phyloP scores from a whole-genome alignment of 345 rosid species.

The Brassica juncea region DNA sequence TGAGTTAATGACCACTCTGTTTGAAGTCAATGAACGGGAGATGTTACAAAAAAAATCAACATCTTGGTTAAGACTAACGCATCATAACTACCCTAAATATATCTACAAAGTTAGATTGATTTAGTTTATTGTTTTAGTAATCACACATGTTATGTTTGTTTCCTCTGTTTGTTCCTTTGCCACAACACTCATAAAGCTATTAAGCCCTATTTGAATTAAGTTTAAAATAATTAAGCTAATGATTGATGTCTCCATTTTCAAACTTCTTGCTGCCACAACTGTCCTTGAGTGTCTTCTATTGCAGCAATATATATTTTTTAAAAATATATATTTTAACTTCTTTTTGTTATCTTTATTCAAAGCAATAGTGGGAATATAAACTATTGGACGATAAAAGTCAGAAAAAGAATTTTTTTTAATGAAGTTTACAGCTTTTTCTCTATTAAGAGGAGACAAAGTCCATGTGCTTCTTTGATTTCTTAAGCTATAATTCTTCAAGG shows the following conservation, averaged over 20 bases:
- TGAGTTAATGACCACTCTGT: not conserved
- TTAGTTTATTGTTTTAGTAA: not conserved
- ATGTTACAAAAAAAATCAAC: not conserved
- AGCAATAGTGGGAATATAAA: slow-evolving; percentile 24
- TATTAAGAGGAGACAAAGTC: slow-evolving; percentile 40
- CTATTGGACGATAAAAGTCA: slow-evolving; percentile 39
- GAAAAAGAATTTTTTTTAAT: not conserved
- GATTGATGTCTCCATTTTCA: slow-evolving; percentile 46
- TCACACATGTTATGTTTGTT: not conserved
- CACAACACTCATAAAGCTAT: slow-evolving; percentile 15
- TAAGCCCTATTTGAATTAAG: slow-evolving; percentile 11
- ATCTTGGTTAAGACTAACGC: not conserved
- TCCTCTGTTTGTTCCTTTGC: slow-evolving; percentile 10
- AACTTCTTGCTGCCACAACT: slow-evolving; percentile 40
- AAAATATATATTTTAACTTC: not conserved
- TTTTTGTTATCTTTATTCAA: slow-evolving; percentile 24
- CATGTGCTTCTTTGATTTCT: slow-evolving; percentile 41
- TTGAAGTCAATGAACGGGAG: not conserved
- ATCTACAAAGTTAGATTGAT: not conserved
- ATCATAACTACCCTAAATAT: not conserved
- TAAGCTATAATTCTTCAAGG: slow-evolving; percentile 33
- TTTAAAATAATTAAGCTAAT: slow-evolving; percentile 39
- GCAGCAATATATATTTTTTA: slow-evolving; percentile 11
- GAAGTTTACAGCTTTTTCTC: slow-evolving; percentile 24
- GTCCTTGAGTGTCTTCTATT: slow-evolving; percentile 35